A percentile compares a stretch with the other conserved stretches of the same genome.
phyloP scores from a whole-genome alignment of 805 yeast genomes.

The Lachancea mirantina region DNA sequence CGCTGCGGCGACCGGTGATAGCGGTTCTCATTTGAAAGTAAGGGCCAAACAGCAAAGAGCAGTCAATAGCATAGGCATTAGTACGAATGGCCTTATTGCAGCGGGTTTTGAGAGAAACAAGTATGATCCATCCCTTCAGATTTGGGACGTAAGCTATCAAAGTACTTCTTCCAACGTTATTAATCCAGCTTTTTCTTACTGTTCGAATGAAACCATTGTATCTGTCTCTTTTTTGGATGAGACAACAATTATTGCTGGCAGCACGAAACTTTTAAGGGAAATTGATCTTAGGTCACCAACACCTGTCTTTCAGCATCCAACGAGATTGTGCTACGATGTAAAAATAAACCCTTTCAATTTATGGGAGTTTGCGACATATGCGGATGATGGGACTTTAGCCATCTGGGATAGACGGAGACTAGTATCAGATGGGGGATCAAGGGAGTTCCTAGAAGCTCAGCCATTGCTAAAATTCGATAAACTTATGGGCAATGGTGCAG shows the following conservation, averaged over 20 bases:
- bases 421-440: slow-evolving; percentile 21
- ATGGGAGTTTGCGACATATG: slow-evolving; percentile 61
- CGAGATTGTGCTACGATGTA: slow-evolving; percentile 63
- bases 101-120: slow-evolving; percentile 74
- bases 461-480: slow-evolving; percentile 58
- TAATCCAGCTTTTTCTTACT: slow-evolving; percentile 49
- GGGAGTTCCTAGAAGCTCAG: slow-evolving; percentile 35
- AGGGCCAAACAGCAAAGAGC: slow-evolving; percentile 64
- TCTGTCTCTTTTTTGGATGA: slow-evolving; percentile 62
- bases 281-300: slow-evolving; percentile 61
- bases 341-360: slow-evolving; percentile 61
- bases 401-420: slow-evolving; percentile 74
- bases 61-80: slow-evolving; percentile 69
- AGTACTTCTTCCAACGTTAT: slow-evolving; percentile 44
- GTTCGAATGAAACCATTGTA: slow-evolving; percentile 68
- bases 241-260: slow-evolving; percentile 59
- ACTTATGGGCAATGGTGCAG: slow-evolving; percentile 48
- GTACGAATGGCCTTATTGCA: slow-evolving; percentile 56
- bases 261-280: slow-evolving; percentile 70
- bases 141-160: slow-evolving; percentile 72
- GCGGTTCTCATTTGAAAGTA: slow-evolving; percentile 26
- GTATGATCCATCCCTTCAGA: slow-evolving; percentile 65
- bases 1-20: slow-evolving; percentile 13
- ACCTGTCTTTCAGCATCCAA: slow-evolving; percentile 67
- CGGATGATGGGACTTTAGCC: slow-evolving; percentile 79